Evolutionary conservation across 106 monocot genomes (phyloP).

Genomic region (Agapanthus africanus): DNA sequence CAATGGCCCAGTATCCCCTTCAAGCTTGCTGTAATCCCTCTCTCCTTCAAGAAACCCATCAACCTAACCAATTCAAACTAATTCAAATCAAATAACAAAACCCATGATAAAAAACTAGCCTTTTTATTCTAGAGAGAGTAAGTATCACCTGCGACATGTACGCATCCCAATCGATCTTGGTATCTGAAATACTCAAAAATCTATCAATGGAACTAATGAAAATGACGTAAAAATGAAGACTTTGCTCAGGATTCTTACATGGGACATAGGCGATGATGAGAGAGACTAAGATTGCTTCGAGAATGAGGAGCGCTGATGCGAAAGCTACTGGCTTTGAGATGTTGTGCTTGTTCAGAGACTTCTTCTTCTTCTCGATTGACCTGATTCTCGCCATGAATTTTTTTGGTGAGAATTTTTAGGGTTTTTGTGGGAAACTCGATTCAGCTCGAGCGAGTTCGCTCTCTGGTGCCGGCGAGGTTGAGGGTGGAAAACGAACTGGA

Average conservation of each 20-base stretch:
- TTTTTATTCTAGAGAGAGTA: background rate
- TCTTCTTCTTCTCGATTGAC: background rate
- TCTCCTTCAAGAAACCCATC: slow-evolving; percentile 91
- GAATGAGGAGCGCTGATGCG: slow-evolving; percentile 31
- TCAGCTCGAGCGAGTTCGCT: too few species aligned
- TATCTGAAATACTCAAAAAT: slow-evolving; percentile 38
- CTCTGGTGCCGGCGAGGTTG: too few species aligned
- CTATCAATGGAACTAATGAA: background rate
- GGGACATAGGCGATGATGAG: slow-evolving; percentile 86
- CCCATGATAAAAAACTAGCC: background rate
- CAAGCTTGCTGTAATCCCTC: slow-evolving; percentile 83
- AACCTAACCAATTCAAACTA: slow-evolving; percentile 31
- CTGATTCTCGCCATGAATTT: slow-evolving; percentile 9
- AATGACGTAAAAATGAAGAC: background rate
- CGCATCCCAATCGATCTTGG: slow-evolving; percentile 99
- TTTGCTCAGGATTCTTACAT: slow-evolving; percentile 33
- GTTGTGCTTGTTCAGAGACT: background rate
- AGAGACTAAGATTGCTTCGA: slow-evolving; percentile 59
- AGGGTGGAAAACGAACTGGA: too few species aligned
- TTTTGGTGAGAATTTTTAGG: background rate
- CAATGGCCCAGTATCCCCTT: slow-evolving; percentile 93
- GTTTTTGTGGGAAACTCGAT: too few species aligned
- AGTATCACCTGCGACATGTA: slow-evolving; percentile 89
- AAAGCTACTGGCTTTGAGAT: slow-evolving; percentile 16
- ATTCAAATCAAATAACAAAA: background rate